A percentile compares a stretch with the other conserved stretches of the same genome.
Evolutionary conservation across 2,329 filamentous ascomycete species (phyloP).

Genomic region (Meredithiella fracta): DNA sequence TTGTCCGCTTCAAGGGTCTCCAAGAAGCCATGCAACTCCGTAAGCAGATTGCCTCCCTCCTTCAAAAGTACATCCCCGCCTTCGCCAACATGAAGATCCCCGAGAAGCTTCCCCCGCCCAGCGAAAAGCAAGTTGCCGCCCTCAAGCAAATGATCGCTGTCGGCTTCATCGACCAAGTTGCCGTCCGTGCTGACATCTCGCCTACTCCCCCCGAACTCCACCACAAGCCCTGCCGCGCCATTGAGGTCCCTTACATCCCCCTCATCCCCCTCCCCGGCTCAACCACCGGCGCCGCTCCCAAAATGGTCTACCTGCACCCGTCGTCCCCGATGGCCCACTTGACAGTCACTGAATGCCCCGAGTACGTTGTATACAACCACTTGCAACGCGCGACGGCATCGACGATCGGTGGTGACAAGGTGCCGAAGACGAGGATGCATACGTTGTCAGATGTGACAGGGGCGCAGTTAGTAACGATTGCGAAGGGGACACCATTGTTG

Average conservation of each 20-base stretch:
- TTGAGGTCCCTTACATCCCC: slow-evolving; percentile 81
- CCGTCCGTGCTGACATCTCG: slow-evolving; percentile 76
- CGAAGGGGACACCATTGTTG: slow-evolving; percentile 70
- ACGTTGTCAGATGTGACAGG: slow-evolving; percentile 65
- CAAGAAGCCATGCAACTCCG: slow-evolving; percentile 74
- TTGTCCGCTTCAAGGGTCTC: slow-evolving; percentile 74
- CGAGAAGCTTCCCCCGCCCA: slow-evolving; percentile 41
- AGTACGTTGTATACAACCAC: slow-evolving; percentile 75
- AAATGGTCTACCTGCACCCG: slow-evolving; percentile 74
- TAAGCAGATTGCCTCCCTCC: slow-evolving; percentile 64
- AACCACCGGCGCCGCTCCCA: slow-evolving; percentile 25
- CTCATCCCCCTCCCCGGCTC: slow-evolving; percentile 49
- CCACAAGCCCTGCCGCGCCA: slow-evolving; percentile 52
- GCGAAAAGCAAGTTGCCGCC: slow-evolving; percentile 54
- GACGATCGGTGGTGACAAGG: slow-evolving; percentile 29
- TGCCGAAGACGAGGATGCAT: slow-evolving; percentile 69
- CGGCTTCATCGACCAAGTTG: slow-evolving; percentile 87
- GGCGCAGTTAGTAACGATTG: slow-evolving; percentile 58
- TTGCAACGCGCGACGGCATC: slow-evolving; percentile 51
- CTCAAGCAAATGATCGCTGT: slow-evolving; percentile 84
- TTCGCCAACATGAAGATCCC: slow-evolving; percentile 41
- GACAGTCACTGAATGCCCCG: slow-evolving; percentile 56
- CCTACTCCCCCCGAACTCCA: slow-evolving; percentile 47
- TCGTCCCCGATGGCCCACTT: slow-evolving; percentile 61
- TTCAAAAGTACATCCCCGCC: slow-evolving; percentile 36